A percentile compares a stretch with the other conserved stretches of the same genome.
phyloP scores from a whole-genome alignment of 139 green algal species.

The Gonium pectorale region DNA sequence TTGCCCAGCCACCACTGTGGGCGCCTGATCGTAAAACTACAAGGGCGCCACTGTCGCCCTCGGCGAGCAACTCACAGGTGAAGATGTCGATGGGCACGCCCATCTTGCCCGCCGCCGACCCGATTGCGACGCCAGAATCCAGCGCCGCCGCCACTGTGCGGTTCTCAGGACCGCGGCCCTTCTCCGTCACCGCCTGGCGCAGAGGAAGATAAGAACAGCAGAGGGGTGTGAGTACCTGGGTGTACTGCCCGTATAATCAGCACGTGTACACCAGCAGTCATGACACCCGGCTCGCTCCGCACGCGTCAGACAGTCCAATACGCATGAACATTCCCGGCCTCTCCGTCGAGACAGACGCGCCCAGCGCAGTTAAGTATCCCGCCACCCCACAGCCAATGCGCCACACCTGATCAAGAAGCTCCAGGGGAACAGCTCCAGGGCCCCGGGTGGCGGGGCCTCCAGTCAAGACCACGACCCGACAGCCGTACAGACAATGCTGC shows the following conservation, averaged over 20 bases:
- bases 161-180: slow-evolving; percentile 4
- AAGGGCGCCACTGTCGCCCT: too few relatives aligned
- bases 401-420: slow-evolving; percentile 36
- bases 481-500: not conserved
- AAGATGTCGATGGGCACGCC: slow-evolving; percentile 29
- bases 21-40: too few relatives aligned
- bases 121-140: slow-evolving; percentile 24
- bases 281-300: too few relatives aligned
- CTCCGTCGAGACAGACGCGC: too few relatives aligned
- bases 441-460: slow-evolving; percentile 19
- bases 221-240: not conserved
- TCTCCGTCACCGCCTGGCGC: slow-evolving; percentile 8
- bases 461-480: slow-evolving; percentile 27
- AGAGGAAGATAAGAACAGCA: not conserved
- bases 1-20: too few relatives aligned
- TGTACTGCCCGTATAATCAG: too few relatives aligned
- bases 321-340: too few relatives aligned
- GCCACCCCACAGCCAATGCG: not conserved
- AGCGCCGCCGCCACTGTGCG: not conserved
- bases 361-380: too few relatives aligned
- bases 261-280: too few relatives aligned
- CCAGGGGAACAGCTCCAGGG: slow-evolving; percentile 20
- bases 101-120: not conserved
- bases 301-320: too few relatives aligned
- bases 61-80: slow-evolving; percentile 23